phyloP scores from a whole-genome alignment of 768 basidiomycete genomes.

The Suillus subluteus region DNA sequence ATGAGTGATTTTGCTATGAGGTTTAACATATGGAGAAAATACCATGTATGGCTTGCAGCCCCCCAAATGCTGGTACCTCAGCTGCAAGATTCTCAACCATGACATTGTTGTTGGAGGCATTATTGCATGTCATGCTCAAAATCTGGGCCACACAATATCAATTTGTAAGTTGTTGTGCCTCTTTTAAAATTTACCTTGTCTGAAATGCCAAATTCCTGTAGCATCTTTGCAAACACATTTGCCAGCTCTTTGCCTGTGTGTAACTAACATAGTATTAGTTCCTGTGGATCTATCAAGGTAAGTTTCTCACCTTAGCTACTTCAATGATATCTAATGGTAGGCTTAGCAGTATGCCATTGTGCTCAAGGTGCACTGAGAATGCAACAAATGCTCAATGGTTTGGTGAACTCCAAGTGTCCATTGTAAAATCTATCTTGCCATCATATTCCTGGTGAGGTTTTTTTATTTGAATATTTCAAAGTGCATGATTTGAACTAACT shows the following conservation, averaged over 20 bases:
- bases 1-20: slow-evolving; percentile 16
- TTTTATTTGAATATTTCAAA: no score
- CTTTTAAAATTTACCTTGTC: slow-evolving; percentile 15
- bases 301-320: no score
- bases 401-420: slow-evolving; percentile 33
- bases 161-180: no score
- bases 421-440: slow-evolving; percentile 1
- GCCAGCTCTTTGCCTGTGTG: slow-evolving; percentile 23
- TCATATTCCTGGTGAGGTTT: slow-evolving; percentile 13
- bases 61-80: no score
- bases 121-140: slow-evolving; percentile 16
- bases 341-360: slow-evolving; percentile 22
- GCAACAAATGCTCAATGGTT: slow-evolving; percentile 37
- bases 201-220: slow-evolving; percentile 28
- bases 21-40: slow-evolving; percentile 16
- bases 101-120: no score
- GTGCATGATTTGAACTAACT: no score
- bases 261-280: not conserved
- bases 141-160: slow-evolving; percentile 17
- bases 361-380: slow-evolving; percentile 29
- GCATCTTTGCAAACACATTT: slow-evolving; percentile 18
- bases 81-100: no score
- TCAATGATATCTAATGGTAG: slow-evolving; percentile 37
- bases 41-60: no score
- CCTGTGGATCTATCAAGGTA: no score